phyloP scores from a whole-genome alignment of 2,329 filamentous ascomycete species.

The Aspergillus phoenicis region DNA sequence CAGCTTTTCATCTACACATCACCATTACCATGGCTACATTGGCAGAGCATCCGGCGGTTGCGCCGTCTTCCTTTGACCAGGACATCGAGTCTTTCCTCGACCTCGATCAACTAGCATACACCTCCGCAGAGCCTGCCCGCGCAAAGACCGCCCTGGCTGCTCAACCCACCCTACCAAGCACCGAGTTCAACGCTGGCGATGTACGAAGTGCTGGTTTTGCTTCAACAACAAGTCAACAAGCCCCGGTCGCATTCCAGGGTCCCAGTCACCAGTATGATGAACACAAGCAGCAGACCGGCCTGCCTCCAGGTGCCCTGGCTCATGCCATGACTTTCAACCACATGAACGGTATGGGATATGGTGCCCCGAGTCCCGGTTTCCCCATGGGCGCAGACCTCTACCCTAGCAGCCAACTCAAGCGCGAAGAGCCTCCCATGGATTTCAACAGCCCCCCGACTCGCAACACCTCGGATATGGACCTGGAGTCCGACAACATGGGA shows the following conservation, averaged over 20 bases:
- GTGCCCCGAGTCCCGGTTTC: slow-evolving; percentile 39
- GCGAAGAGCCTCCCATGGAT: slow-evolving; percentile 57
- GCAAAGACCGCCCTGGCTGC: slow-evolving; percentile 39
- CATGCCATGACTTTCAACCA: slow-evolving; percentile 79
- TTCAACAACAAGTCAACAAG: slow-evolving; percentile 35
- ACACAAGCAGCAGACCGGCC: slow-evolving; percentile 93
- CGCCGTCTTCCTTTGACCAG: slow-evolving; percentile 42
- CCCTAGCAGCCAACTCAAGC: slow-evolving; percentile 50
- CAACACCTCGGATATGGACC: slow-evolving; percentile 61
- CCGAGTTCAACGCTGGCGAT: slow-evolving; percentile 37
- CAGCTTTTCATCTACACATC: slow-evolving; percentile 1
- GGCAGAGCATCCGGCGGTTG: slow-evolving; percentile 35
- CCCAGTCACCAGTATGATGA: slow-evolving; percentile 95
- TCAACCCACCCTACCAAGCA: slow-evolving; percentile 40
- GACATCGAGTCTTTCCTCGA: slow-evolving; percentile 53
- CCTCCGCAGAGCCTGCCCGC: slow-evolving; percentile 38
- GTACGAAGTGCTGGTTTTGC: slow-evolving; percentile 39
- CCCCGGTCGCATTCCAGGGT: slow-evolving; percentile 66
- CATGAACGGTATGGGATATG: slow-evolving; percentile 47
- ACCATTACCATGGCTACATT: slow-evolving; percentile 37
- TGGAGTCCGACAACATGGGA: slow-evolving; percentile 69
- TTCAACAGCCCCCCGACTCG: slow-evolving; percentile 66
- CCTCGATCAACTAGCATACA: slow-evolving; percentile 48
- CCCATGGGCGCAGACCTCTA: slow-evolving; percentile 63
- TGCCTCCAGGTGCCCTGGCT: slow-evolving; percentile 80